Evolutionary conservation across 208 protist species (phyloP), one percentile per base, ranked within the genome.

Genomic region (Wallacemonas collosoma): DNA sequence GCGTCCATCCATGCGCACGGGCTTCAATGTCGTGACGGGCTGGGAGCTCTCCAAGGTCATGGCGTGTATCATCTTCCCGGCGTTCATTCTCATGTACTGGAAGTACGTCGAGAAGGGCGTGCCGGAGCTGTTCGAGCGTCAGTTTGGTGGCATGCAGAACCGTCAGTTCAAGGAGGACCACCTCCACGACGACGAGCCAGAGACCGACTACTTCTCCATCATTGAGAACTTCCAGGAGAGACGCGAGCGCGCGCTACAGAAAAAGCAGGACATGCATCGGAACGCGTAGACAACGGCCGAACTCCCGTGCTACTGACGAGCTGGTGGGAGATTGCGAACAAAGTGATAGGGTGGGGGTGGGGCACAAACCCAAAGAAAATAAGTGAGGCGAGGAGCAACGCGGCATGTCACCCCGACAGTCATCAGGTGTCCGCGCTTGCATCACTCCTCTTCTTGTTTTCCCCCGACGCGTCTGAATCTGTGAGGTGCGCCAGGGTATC

Each of bases 201-300:
- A 89, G 3, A 90, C 85, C 38, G 87, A 93, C 55, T 95, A 95
- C 76, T 91, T 93, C 78, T 83, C 75, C 63, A 93, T 95, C 72
- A 95, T 95, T 54, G 81, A 89, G 62, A 89, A 74, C 47, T 93
- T 95, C 55, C 81, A 93, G 69, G 83, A 91, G 62, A 74, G 90
- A 11, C 82, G 90, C 1, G 86, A 90, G 56, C 81, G 80, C 63
- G 84, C 87, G 15, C 68, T 95, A 47, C 66, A 83, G 63, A 89
- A 85, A 70, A 95, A 93, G 79, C 82, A 78, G 67, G 75, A 80
- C 72, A 81, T 87, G 39, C 75, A 81, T 11, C 47, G 40, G 26
- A 55, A 60, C 38, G 43, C 54, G 3, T 65, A 35, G 26, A 7
- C 17, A 36, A 5, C 6, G 45, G 12, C 26, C 26, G 26, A 26